phyloP scores from a whole-genome alignment of 2,329 filamentous ascomycete genomes.

The Neonectria neomacrospora region DNA sequence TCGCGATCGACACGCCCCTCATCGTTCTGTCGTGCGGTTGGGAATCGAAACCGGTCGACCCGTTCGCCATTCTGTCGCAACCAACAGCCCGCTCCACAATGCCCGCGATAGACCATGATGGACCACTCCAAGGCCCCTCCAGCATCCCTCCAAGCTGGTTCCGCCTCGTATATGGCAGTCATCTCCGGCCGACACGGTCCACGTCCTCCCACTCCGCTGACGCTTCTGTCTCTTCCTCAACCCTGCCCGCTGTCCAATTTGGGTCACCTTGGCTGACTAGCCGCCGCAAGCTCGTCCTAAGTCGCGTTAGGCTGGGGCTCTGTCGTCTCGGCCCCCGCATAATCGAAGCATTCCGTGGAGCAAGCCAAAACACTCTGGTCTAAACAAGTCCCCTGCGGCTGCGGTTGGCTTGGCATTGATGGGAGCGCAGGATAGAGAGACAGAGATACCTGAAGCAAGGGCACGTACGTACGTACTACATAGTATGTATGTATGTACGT shows the following conservation, averaged over 20 bases:
- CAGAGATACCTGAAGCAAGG: conserved; percentile 2
- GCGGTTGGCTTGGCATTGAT: conserved; percentile 7
- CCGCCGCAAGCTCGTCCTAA: conserved; percentile 4
- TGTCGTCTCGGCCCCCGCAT: conserved; percentile 9
- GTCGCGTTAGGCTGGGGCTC: conserved; percentile 9
- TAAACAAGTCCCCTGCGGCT: conserved; percentile 2
- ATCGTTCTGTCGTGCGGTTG: not conserved
- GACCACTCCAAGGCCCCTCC: not conserved
- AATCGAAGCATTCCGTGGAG: conserved; percentile 15
- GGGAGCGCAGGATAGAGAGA: conserved; percentile 12
- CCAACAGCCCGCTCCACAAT: conserved; percentile 1
- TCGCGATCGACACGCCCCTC: not conserved
- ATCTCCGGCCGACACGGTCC: conserved; percentile 6
- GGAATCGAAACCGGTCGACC: not conserved
- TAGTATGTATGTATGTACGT: not conserved
- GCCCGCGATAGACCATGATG: not conserved
- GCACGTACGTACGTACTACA: not conserved
- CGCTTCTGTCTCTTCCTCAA: not conserved
- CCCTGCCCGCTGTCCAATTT: conserved; percentile 5
- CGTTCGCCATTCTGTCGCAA: not conserved
- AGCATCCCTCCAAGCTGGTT: conserved; percentile 2
- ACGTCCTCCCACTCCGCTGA: conserved; percentile 11
- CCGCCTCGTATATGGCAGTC: conserved; percentile 14
- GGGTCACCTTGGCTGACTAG: conserved; percentile 3
- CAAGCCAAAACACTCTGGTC: conserved; percentile 5